Evolutionary conservation across 306 rosid genomes (phyloP).

Genomic region (Boehmeria nivea): DNA sequence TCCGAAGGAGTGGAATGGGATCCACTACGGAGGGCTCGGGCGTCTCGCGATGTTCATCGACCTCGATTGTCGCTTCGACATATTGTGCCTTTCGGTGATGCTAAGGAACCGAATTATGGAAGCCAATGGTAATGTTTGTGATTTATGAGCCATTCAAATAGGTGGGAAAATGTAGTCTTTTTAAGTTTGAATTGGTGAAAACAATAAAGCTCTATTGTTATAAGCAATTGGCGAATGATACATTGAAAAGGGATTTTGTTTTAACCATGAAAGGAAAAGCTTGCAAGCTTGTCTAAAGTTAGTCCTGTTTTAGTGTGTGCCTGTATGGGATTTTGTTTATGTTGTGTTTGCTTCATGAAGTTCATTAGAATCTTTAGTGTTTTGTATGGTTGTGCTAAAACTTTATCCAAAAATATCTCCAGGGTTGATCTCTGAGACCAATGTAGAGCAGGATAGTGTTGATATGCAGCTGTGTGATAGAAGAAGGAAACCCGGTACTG

Average conservation of each 20-base stretch:
- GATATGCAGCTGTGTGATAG: conserved; percentile 1
- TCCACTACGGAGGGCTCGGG: conserved; percentile 62
- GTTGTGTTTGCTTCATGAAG: too few relatives aligned
- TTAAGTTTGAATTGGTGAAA: too few relatives aligned
- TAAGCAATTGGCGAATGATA: not conserved
- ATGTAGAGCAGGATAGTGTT: conserved; percentile 7
- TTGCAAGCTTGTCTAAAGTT: too few relatives aligned
- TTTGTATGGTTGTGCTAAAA: conserved; percentile 2
- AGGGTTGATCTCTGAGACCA: conserved; percentile 17
- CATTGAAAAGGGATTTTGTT: too few relatives aligned
- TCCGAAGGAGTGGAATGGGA: conserved; percentile 64
- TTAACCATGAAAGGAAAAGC: too few relatives aligned
- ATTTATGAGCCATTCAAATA: not conserved
- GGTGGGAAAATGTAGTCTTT: too few relatives aligned
- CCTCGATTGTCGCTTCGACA: conserved; percentile 71
- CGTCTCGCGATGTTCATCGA: conserved; percentile 62
- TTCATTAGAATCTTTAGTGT: not conserved
- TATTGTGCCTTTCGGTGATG: conserved; percentile 50
- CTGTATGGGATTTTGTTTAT: too few relatives aligned
- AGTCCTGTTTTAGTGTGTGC: too few relatives aligned
- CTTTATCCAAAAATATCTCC: not conserved
- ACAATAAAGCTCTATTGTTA: too few relatives aligned
- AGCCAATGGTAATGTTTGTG: conserved; percentile 30
- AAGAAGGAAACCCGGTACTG: conserved; percentile 21
- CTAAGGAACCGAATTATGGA: conserved; percentile 48